Percentiles rank a stretch among this genome's conserved stretches.
phyloP scores from a whole-genome alignment of 306 rosid genomes.

The Betula pendula region DNA sequence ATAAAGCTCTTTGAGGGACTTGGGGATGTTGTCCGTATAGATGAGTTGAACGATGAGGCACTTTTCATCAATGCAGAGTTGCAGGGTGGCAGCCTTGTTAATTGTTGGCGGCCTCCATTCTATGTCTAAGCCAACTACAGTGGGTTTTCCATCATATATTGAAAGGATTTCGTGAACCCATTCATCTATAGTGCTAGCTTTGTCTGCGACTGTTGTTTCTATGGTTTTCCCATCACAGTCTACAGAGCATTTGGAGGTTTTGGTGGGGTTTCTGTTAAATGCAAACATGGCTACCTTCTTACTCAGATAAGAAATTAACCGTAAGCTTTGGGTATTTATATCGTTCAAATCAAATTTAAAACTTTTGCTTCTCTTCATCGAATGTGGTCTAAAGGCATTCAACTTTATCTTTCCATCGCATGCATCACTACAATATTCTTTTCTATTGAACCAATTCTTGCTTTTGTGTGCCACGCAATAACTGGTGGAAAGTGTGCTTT shows the following conservation, averaged over 20 bases:
- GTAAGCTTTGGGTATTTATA: no score
- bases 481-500: no score
- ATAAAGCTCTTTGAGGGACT: background rate
- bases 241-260: background rate
- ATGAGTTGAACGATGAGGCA: slow-evolving; percentile 27
- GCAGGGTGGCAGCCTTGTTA: slow-evolving; percentile 15
- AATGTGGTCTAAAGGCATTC: no score
- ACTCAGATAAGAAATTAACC: no score
- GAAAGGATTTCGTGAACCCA: background rate
- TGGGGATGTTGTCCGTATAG: background rate
- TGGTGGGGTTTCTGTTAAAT: background rate
- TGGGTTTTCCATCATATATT: background rate
- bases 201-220: background rate
- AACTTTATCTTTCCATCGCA: no score
- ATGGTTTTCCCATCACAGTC: background rate
- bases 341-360: no score
- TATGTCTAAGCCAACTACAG: background rate
- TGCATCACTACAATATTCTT: no score
- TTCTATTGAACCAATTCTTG: no score
- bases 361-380: no score
- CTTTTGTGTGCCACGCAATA: no score
- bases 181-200: background rate
- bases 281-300: background rate
- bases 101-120: background rate
- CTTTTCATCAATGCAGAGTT: slow-evolving; percentile 25